A percentile compares a stretch with the other conserved stretches of the same genome.
Evolutionary conservation across 257 asterid genomes (phyloP).

Genomic region (Solanum sparsipilum): DNA sequence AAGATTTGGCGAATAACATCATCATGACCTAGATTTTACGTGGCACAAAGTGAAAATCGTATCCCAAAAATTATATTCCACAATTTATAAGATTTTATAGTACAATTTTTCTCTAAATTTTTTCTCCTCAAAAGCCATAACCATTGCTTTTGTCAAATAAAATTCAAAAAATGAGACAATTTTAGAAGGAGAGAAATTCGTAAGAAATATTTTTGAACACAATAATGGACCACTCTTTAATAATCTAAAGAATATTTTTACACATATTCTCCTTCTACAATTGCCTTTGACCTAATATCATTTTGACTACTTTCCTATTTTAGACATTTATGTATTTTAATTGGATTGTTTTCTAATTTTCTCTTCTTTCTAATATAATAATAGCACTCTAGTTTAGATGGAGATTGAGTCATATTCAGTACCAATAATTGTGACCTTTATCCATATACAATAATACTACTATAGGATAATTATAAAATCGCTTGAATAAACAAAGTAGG

Average conservation of each 20-base stretch:
- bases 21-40: too few species aligned
- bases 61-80: not conserved
- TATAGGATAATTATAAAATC: not conserved
- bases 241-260: not conserved
- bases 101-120: not conserved
- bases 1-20: too few species aligned
- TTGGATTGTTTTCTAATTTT: not conserved
- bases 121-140: not conserved
- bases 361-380: not conserved
- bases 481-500: not conserved
- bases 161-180: not conserved
- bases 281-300: not conserved
- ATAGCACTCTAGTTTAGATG: not conserved
- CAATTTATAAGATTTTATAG: not conserved
- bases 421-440: not conserved
- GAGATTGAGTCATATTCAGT: conserved; percentile 4
- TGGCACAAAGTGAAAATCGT: not conserved
- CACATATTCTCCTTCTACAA: not conserved
- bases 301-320: not conserved
- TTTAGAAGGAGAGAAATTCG: not conserved
- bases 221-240: not conserved
- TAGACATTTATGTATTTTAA: not conserved
- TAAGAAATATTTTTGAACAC: not conserved
- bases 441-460: not conserved
- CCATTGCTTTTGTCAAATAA: not conserved